Conservation (phyloP, 495 filamentous ascomycete genomes). For the Aspergillus panamensis region DNA sequence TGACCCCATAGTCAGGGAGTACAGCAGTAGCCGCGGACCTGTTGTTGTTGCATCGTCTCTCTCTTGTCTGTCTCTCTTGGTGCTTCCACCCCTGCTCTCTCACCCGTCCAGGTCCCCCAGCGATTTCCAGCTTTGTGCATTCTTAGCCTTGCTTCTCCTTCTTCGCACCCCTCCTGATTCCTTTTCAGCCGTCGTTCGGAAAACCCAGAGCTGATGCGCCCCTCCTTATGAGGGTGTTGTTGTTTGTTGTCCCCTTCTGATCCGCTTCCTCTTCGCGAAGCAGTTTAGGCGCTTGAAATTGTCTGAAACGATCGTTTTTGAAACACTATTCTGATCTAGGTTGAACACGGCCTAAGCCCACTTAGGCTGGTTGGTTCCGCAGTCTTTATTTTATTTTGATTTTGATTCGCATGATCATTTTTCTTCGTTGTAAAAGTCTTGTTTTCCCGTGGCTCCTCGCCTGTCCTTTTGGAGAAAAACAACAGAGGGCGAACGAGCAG, state of each 20-base stretch:
- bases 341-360: conserved; percentile 22
- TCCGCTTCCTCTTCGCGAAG: conserved; percentile 19
- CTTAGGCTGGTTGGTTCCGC: conserved; percentile 22
- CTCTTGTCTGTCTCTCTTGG: conserved; percentile 8
- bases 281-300: conserved; percentile 23
- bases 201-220: conserved; percentile 16
- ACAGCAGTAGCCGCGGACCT: conserved; percentile 25
- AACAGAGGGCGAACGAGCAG: conserved; percentile 14
- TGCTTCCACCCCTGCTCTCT: conserved; percentile 17
- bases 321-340: conserved; percentile 27
- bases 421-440: conserved; percentile 13
- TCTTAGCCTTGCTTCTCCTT: conserved; percentile 14
- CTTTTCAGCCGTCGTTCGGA: conserved; percentile 16
- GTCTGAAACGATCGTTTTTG: conserved; percentile 27
- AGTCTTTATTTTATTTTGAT: conserved; percentile 18
- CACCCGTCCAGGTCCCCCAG: conserved; percentile 16
- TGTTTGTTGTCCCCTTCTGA: conserved; percentile 17
- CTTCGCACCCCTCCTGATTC: conserved; percentile 16
- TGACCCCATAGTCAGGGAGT: conserved; percentile 20
- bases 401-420: conserved; percentile 11
- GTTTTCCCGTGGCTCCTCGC: conserved; percentile 16
- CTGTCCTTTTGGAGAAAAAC: conserved; percentile 10
- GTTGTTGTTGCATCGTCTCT: conserved; percentile 23
- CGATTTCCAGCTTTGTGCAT: conserved; percentile 23
- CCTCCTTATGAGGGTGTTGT: conserved; percentile 16